Percentiles rank a stretch among this genome's conserved stretches.
Conservation (phyloP, 352 stramenopile genomes). For the Nothophytophthora sp. region DNA sequence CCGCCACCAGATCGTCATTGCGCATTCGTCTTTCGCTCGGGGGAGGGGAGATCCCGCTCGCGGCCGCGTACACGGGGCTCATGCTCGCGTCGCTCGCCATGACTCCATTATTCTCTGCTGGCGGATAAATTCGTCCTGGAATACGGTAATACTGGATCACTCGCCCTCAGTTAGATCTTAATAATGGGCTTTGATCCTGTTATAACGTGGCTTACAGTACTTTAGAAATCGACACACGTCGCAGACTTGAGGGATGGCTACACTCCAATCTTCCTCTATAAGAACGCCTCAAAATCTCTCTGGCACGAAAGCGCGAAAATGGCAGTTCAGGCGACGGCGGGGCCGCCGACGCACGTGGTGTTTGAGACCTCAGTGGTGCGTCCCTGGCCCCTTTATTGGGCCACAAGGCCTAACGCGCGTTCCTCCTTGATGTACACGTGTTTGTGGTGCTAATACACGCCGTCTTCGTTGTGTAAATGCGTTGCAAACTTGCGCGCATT, state of each 20-base stretch:
- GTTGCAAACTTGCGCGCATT: not conserved
- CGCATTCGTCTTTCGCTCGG: not conserved
- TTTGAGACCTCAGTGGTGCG: conserved; percentile 85
- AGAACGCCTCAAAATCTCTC: no score
- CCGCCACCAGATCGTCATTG: no score
- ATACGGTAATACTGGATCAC: no score
- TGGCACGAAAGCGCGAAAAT: not conserved
- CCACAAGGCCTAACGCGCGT: not conserved
- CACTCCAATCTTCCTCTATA: no score
- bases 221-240: no score
- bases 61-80: not conserved
- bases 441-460: not conserved
- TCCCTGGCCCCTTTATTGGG: not conserved
- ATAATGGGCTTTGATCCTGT: no score
- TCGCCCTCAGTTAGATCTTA: no score
- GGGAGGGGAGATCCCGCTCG: not conserved
- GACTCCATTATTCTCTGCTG: no score
- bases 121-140: no score
- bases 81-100: not conserved
- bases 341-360: conserved; percentile 75
- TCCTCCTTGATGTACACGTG: not conserved
- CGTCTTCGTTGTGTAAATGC: not conserved
- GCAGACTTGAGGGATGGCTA: no score
- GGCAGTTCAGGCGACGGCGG: conserved; percentile 9
- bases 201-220: no score